Conservation (phyloP, 2,329 filamentous ascomycete species). For the Verticillium nubilum region DNA sequence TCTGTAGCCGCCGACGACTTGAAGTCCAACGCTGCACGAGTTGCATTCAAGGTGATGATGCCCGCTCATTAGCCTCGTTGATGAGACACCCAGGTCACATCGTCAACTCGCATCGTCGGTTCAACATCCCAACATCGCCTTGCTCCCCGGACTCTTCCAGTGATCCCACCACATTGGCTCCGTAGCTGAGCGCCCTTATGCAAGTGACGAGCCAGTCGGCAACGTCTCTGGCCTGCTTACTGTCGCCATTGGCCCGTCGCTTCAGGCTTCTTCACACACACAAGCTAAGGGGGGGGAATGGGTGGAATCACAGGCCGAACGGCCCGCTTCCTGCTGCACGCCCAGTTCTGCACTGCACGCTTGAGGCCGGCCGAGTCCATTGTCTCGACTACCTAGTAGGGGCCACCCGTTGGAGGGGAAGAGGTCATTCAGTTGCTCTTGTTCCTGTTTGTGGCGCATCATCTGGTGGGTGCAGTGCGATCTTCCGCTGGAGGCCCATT, state of each 20-base stretch:
- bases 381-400: not conserved
- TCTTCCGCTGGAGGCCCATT: constrained; percentile 5
- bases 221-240: not conserved
- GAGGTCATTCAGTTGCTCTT: not conserved
- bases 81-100: not conserved
- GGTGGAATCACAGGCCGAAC: constrained; percentile 3
- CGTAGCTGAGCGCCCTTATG: not conserved
- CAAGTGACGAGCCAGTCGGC: constrained; percentile 2
- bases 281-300: not conserved
- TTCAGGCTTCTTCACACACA: not conserved
- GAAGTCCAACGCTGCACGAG: not conserved
- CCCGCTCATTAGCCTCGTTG: not conserved
- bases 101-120: not conserved
- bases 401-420: not conserved
- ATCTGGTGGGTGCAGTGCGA: not conserved
- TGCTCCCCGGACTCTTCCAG: not conserved
- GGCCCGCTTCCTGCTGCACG: constrained; percentile 8
- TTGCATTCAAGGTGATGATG: not conserved
- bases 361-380: not conserved
- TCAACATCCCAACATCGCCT: not conserved
- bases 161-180: constrained; percentile 1
- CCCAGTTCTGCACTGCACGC: constrained; percentile 1
- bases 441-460: not conserved
- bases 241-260: not conserved
- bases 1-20: not conserved